Base-by-base conservation (phyloP, 1,139 yeast species). In the Suhomyces terraborum region DNA sequence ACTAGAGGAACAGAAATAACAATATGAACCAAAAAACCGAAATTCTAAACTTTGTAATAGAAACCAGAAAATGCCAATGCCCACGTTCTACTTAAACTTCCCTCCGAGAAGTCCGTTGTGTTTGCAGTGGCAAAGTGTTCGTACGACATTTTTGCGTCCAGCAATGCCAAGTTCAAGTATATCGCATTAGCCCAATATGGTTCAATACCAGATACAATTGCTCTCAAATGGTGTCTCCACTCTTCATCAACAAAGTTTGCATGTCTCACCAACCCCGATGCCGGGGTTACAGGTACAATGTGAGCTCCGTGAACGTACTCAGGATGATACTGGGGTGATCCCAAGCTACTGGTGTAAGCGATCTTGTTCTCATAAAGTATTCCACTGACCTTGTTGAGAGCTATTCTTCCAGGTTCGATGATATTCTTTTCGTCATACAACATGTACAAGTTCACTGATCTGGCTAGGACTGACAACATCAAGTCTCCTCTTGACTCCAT, bases 281-380 rank as follows among this genome's bases (percentile, higher is more conserved):
- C 80, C 0, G 97, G 93, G 0, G 96, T 88, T 35, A 88, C 70
- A 18, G 98, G 96, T 45, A 93, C 73, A 84, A 94, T 93, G 60
- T 93, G 98, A 48, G 93, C 91, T 58, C 97, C 96, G 56, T 91
- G 98, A 41, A 93, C 89, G 61, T 85, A 93, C 62, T 91, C 93
- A 10, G 75, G 69, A 43, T 72, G 61, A 10, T 44, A 29, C 30
- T 72, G 58, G 34, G 54, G 52, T 12, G 50, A 28, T 2, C 96
- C 96, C 55, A 89, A 89, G 66, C 82, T 89, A 1, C 96, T 93
- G 3, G 96, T 88, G 66, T 88, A 95, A 52, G 88, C 96, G 44
- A 88, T 67, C 66, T 93, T 91, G 65, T 91, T 91, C 62, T 91
- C 97, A 61, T 80, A 85, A 38, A 83, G 59, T 30, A 87, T 86